Conservation (phyloP, 129 eudicot genomes). For the Gnaphalium uliginosum region DNA sequence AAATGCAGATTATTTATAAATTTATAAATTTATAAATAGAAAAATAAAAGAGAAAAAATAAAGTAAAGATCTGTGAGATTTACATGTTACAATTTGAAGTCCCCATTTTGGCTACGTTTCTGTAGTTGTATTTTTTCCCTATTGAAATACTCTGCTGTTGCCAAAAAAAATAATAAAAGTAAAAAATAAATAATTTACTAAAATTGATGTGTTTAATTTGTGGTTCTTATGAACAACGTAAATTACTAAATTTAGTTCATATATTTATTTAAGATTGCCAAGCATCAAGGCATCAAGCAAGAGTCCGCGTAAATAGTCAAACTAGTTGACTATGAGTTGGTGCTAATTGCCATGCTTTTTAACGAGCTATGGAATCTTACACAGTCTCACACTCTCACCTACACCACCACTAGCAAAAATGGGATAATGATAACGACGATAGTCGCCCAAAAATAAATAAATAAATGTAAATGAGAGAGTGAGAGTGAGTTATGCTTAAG, state of each 20-base stretch:
- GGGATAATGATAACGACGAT: slow-evolving; percentile 3
- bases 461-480: not conserved
- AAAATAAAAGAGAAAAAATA: too few species aligned
- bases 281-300: not conserved
- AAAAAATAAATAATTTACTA: not conserved
- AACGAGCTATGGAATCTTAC: slow-evolving; percentile 21
- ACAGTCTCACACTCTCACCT: slow-evolving; percentile 22
- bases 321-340: slow-evolving; percentile 14
- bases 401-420: slow-evolving; percentile 16
- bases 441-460: not conserved
- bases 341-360: slow-evolving; percentile 12
- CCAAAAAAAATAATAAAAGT: not conserved
- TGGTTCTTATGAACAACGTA: not conserved
- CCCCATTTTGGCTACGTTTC: too few species aligned
- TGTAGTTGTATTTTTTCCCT: too few species aligned
- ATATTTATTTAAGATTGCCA: too few species aligned
- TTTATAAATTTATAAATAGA: too few species aligned
- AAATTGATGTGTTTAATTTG: too few species aligned
- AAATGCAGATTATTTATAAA: too few species aligned
- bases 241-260: too few species aligned
- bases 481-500: not conserved
- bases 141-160: too few species aligned
- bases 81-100: too few species aligned
- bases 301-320: not conserved
- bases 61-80: too few species aligned